Percentiles rank a stretch among this genome's conserved stretches.
These are phyloP conservation scores for Aspergillus nanangensis DNA, from an alignment of 495 filamentous ascomycete species.

Conservation along the genomic window DNA sequence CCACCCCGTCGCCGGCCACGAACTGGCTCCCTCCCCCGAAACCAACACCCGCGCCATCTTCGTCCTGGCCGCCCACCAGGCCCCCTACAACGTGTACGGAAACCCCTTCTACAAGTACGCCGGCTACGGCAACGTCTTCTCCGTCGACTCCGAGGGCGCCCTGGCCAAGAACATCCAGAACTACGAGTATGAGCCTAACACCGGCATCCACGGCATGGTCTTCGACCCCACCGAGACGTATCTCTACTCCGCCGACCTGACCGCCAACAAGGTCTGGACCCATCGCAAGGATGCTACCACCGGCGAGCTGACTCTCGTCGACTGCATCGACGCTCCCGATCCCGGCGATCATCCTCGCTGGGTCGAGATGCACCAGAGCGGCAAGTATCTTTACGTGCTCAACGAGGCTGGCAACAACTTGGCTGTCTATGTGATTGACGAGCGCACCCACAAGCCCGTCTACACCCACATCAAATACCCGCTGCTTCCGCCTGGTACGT, in stretches of 20 bases:
- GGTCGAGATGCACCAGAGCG: constrained; percentile 74
- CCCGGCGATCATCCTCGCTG: constrained; percentile 74
- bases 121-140: constrained; percentile 74
- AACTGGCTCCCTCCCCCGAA: constrained; percentile 58
- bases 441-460: constrained; percentile 69
- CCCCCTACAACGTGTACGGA: constrained; percentile 76
- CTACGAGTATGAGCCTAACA: constrained; percentile 67
- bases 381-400: constrained; percentile 73
- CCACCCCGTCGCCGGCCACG: constrained; percentile 61
- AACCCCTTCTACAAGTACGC: constrained; percentile 86
- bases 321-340: constrained; percentile 64
- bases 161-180: constrained; percentile 72
- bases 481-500: constrained; percentile 65
- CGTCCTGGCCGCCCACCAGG: constrained; percentile 67
- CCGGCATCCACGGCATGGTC: constrained; percentile 84
- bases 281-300: constrained; percentile 64
- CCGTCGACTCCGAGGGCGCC: constrained; percentile 54
- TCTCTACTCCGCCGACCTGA: constrained; percentile 81
- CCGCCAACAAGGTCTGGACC: constrained; percentile 81
- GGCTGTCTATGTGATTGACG: constrained; percentile 75
- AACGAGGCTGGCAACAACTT: constrained; percentile 84
- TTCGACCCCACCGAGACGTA: constrained; percentile 81
- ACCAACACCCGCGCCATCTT: constrained; percentile 86
- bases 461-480: constrained; percentile 75
- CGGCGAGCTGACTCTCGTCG: constrained; percentile 62